Percentiles rank a stretch among this genome's conserved stretches.
Evolutionary conservation across 805 yeast species (phyloP).

Genomic region (Hanseniaspora clermontiae): DNA sequence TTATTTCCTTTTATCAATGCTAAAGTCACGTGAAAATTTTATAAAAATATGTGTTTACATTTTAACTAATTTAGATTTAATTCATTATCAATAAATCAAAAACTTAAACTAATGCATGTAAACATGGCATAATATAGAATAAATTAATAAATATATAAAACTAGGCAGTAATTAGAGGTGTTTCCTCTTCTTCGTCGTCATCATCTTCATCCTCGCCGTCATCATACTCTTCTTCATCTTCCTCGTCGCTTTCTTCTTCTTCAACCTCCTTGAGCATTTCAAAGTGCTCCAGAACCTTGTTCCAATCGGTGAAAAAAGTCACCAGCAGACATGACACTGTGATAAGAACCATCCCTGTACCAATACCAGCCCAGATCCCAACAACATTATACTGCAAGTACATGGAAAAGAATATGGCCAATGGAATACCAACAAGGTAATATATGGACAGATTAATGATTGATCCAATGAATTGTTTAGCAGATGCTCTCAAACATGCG

Average conservation of each 20-base stretch:
- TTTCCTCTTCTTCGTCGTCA: background rate
- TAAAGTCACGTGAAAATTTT: background rate
- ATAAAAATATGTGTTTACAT: too few species aligned
- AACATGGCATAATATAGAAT: too few species aligned
- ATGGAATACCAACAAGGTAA: conserved; percentile 63
- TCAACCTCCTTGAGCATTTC: conserved; percentile 28
- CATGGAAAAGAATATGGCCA: conserved; percentile 47
- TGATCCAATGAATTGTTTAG: conserved; percentile 70
- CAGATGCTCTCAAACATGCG: conserved; percentile 76
- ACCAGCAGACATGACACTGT: conserved; percentile 38
- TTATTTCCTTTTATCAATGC: too few species aligned
- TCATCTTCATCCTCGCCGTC: conserved; percentile 11
- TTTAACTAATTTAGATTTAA: too few species aligned
- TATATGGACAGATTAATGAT: conserved; percentile 54
- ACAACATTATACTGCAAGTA: conserved; percentile 34
- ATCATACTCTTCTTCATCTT: conserved; percentile 21
- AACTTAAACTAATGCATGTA: too few species aligned
- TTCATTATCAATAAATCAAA: too few species aligned
- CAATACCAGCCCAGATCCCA: conserved; percentile 74
- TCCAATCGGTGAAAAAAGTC: conserved; percentile 44
- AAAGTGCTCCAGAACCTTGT: conserved; percentile 36
- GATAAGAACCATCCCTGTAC: conserved; percentile 42
- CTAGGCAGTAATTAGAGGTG: background rate
- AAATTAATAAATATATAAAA: background rate
- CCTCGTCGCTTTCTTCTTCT: conserved; percentile 24